Evolutionary conservation across 495 filamentous ascomycete genomes (phyloP), one percentile per base, ranked within the genome.

Genomic region (Penicillium dipodomyicola): DNA sequence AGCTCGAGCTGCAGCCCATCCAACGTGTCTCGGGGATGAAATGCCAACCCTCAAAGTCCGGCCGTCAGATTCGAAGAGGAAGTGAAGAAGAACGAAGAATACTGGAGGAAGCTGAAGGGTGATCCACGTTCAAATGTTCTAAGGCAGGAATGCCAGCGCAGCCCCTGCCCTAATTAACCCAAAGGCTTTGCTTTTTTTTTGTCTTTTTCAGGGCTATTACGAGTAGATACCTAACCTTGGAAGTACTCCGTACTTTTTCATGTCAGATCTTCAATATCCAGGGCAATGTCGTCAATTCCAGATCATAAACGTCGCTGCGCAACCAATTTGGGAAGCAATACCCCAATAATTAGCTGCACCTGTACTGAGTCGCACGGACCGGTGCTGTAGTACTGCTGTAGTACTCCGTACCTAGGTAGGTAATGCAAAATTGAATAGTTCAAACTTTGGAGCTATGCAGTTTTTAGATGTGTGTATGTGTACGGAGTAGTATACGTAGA

Each of bases 1-100:
- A 57, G 58, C 61, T 51, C 25, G 43, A 58, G 66, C 64, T 65
- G 64, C 64, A 65, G 57, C 63, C 32, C 60, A 60, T 58, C 58
- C 61, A 65, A 65, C 49, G 60, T 65, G 65, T 61, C 58, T 58
- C 58, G 55, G 57, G 49, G 60, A 68, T 65, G 51, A 57, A 59
- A 50, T 56, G 40, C 47, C 59, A 52, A 56, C 52, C 33, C 52
- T 56, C 1, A 29, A n/a, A 27, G 22, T 27, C 14, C 45, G 4
- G 12, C 11, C 27, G 12, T 19, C 45, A 39, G 52, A 53, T 54
- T 45, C 50, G 22, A 25, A 33, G 20, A 3, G 6, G 17, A 5
- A 20, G 25, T 42, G n/a, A 20, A 49, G 42, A 57, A n/a, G 25
- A 30, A 47, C 9, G 42, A 57, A n/a, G 25, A 30, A 47, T n/a